Conservation (phyloP, 2,329 filamentous ascomycete genomes). For the Cryphonectria radicalis region DNA sequence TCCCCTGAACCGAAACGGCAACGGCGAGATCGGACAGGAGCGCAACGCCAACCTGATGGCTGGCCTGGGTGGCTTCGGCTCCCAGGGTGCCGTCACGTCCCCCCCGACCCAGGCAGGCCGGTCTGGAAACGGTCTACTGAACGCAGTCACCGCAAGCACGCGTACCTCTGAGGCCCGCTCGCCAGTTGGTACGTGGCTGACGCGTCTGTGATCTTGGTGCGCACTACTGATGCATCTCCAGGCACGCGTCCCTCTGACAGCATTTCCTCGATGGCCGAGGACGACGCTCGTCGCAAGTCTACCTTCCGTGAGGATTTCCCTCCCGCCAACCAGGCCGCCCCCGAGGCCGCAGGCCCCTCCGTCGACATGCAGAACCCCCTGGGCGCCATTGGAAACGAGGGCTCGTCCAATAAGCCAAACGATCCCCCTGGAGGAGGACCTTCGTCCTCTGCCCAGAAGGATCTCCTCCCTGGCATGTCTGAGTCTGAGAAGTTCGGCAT, state of each 20-base stretch:
- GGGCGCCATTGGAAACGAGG: slow-evolving; percentile 54
- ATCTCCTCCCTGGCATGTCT: slow-evolving; percentile 65
- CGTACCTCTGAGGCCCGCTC: slow-evolving; percentile 55
- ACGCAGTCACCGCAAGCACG: slow-evolving; percentile 64
- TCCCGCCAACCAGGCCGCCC: slow-evolving; percentile 38
- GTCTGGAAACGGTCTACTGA: slow-evolving; percentile 63
- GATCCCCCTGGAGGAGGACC: slow-evolving; percentile 37
- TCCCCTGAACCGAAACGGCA: slow-evolving; percentile 60
- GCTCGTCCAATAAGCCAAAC: slow-evolving; percentile 44
- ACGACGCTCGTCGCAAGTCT: slow-evolving; percentile 52
- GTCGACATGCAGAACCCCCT: slow-evolving; percentile 46
- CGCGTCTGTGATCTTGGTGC: not conserved
- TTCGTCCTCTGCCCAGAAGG: slow-evolving; percentile 45
- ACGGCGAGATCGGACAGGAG: slow-evolving; percentile 63
- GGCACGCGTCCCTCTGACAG: slow-evolving; percentile 50
- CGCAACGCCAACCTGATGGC: slow-evolving; percentile 57
- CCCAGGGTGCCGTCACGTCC: slow-evolving; percentile 47
- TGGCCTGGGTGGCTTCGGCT: slow-evolving; percentile 56
- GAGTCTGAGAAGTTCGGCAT: slow-evolving; percentile 67
- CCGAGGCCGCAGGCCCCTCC: slow-evolving; percentile 40
- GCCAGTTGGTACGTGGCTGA: slow-evolving; percentile 45
- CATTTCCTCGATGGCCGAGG: slow-evolving; percentile 45
- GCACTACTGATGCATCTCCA: slow-evolving; percentile 35
- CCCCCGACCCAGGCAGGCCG: slow-evolving; percentile 48
- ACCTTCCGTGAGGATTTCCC: slow-evolving; percentile 50